Evolutionary conservation across 192 early-diverging fungal species (phyloP), one percentile per base, ranked within the genome.

Genomic region (Coemansia guatemalensis): DNA sequence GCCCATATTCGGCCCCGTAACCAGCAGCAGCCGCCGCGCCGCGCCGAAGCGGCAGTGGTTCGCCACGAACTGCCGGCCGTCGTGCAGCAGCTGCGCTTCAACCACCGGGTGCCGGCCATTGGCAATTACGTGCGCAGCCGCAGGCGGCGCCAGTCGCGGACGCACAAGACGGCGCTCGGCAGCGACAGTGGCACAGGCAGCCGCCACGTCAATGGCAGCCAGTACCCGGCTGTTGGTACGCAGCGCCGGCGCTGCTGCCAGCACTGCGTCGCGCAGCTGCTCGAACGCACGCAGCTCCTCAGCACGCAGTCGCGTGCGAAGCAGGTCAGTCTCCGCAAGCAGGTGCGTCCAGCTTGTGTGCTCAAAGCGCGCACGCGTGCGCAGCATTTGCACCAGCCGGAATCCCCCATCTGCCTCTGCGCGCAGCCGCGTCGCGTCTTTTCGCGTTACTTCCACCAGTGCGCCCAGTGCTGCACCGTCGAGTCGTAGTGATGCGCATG

Each of bases 1-100:
- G 30, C 89, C 88, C 94, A 94, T 95, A 65, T 97, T 97, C 0
- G 94, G 91, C 0, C 95, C 95, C 1, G 91, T 93, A 41, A 95
- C 85, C 73, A 55, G 86, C 88, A 51, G 85, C 73, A 80, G 62
- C 0, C 67, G 71, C 8, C 58, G 48, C 1, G 55, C 29, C 3
- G 23, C 41, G 20, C 26, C 73, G 22, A 87, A 81, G 12, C 53
- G 18, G 47, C 87, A 89, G 74, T 83, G 74, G 26, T 89, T 89
- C 25, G 74, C 65, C 3, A 84, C 64, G 61, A 84, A 87, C 32
- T 83, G 79, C 33, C 84, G 66, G 24, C 76, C 83, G 23, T 73
- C 72, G 0, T 48, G 48, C 25, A 84, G 66, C 20, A 87, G 64
- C 54, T 81, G 75, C 57, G 80, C 48, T 53, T 89, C 88, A 0